Evolutionary conservation across 1,284 basidiomycete genomes (phyloP).

Genomic region (Wallemia mellicola): DNA sequence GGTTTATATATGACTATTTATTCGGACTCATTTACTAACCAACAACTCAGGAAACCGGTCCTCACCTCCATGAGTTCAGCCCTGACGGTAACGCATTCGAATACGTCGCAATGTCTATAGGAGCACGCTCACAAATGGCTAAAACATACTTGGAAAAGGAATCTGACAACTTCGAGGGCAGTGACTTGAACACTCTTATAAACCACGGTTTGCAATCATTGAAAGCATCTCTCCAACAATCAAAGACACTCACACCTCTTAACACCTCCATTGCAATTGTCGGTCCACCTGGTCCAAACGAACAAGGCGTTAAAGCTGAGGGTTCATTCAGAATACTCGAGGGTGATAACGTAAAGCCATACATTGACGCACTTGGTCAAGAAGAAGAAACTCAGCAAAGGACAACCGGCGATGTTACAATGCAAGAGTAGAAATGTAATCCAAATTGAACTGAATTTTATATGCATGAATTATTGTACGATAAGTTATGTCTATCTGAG

Average conservation of each 20-base stretch:
- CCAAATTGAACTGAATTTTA: too few species aligned
- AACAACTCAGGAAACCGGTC: conserved; percentile 41
- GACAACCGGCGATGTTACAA: conserved; percentile 3
- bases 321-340: conserved; percentile 50
- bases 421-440: conserved; percentile 5
- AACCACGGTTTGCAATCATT: conserved; percentile 73
- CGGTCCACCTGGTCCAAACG: conserved; percentile 31
- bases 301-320: conserved; percentile 16
- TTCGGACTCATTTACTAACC: conserved; percentile 1
- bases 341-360: conserved; percentile 17
- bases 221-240: conserved; percentile 81
- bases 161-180: conserved; percentile 53
- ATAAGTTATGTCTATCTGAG: too few species aligned
- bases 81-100: conserved; percentile 93
- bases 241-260: conserved; percentile 66
- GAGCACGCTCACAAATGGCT: conserved; percentile 83
- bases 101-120: conserved; percentile 95
- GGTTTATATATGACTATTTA: conserved; percentile 7
- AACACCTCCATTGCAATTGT: conserved; percentile 86
- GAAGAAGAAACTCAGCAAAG: background rate
- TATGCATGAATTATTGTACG: too few species aligned
- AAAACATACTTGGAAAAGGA: conserved; percentile 96
- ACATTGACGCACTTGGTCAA: conserved; percentile 8
- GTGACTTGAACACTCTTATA: conserved; percentile 62
- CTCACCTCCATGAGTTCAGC: conserved; percentile 93